A percentile compares a stretch with the other conserved stretches of the same genome.
Conservation (phyloP, 257 asterid genomes). For the Lantana camara region DNA sequence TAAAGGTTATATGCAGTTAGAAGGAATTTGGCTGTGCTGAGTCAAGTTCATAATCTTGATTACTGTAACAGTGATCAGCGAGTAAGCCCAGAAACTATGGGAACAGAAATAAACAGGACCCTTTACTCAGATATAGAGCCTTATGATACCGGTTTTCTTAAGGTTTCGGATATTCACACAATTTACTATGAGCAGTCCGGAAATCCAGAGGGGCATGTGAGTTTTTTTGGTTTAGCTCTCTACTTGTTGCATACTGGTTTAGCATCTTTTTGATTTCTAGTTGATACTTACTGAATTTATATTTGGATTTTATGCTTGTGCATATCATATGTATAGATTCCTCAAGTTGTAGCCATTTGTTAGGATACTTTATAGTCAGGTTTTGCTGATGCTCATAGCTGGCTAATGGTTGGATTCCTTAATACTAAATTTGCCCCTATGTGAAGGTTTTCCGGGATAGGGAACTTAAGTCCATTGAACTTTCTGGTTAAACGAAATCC, state of each 20-base stretch:
- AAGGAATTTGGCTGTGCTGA: constrained; percentile 28
- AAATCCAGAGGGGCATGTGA: constrained; percentile 91
- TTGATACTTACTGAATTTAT: neutral
- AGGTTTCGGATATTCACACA: constrained; percentile 90
- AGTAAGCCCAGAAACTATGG: constrained; percentile 47
- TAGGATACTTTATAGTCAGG: neutral
- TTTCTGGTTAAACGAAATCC: neutral
- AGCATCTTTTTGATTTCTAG: neutral
- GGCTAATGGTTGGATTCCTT: neutral
- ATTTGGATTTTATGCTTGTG: neutral
- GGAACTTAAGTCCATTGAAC: neutral
- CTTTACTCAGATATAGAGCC: constrained; percentile 84
- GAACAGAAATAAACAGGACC: constrained; percentile 45
- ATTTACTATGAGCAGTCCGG: constrained; percentile 93
- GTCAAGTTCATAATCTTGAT: constrained; percentile 35
- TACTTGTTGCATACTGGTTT: constrained; percentile 2
- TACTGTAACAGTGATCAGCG: constrained; percentile 36
- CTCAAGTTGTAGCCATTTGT: neutral
- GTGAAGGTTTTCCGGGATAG: neutral
- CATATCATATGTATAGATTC: constrained; percentile 3
- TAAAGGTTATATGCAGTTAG: constrained; percentile 48
- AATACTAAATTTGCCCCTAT: neutral
- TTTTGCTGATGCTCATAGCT: neutral
- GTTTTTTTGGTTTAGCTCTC: constrained; percentile 34
- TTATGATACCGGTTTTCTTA: constrained; percentile 65